Conservation (phyloP, 169 alveolate genomes). For the Cardiosporidium cionae region DNA sequence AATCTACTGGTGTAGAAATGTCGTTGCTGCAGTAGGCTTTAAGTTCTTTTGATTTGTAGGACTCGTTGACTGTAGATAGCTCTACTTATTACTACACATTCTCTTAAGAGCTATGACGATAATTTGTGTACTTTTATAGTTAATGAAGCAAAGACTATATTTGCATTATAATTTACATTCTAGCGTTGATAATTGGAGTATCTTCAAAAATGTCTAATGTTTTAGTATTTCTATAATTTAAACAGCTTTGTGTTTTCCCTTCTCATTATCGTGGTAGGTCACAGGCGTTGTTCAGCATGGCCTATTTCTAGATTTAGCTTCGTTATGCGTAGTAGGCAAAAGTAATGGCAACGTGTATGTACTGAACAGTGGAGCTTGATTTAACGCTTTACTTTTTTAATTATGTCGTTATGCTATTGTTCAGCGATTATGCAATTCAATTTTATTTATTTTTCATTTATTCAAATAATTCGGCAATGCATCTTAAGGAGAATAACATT, state of each 20-base stretch:
- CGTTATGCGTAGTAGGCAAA: constrained; percentile 52
- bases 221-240: neutral
- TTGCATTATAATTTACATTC: too few species aligned
- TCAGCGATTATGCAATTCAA: too few species aligned
- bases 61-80: neutral
- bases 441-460: too few species aligned
- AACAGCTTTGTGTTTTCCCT: neutral
- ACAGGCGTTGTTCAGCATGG: constrained; percentile 68
- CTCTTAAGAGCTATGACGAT: neutral
- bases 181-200: too few species aligned
- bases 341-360: constrained; percentile 41
- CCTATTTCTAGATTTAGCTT: constrained; percentile 55
- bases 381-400: too few species aligned
- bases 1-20: neutral
- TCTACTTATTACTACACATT: neutral
- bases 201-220: too few species aligned
- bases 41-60: too few species aligned
- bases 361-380: too few species aligned
- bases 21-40: neutral
- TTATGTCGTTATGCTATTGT: too few species aligned
- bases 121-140: neutral
- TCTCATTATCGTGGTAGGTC: constrained; percentile 1
- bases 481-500: too few species aligned
- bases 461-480: too few species aligned
- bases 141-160: neutral